These are phyloP conservation scores for Sapria himalayana DNA, from an alignment of 345 rosid genomes.

Conservation along the genomic window DNA sequence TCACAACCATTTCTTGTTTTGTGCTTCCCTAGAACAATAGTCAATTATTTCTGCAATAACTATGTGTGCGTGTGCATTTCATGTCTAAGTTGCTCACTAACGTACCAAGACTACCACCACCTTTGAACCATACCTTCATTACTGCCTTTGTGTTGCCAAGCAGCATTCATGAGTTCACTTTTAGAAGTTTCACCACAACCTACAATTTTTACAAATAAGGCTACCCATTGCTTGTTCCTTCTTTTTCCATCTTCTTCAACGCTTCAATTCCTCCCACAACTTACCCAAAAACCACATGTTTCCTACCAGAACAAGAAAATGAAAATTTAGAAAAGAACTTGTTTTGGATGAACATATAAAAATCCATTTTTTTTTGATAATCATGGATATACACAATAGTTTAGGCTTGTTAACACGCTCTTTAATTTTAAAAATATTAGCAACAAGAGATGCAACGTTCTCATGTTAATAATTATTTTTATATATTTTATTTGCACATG, in stretches of 20 bases:
- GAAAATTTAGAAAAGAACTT: conserved; percentile 5
- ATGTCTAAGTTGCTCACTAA: neutral
- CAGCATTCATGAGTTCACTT: conserved; percentile 24
- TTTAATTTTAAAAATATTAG: no score
- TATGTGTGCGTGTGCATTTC: neutral
- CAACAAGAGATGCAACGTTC: no score
- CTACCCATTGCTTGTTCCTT: conserved; percentile 48
- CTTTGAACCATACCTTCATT: neutral
- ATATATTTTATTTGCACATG: no score
- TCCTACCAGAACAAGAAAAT: conserved; percentile 26
- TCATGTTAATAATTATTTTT: no score
- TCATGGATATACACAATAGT: neutral
- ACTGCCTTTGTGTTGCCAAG: conserved; percentile 38
- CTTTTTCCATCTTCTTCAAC: conserved; percentile 57
- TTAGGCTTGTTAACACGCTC: no score
- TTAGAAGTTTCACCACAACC: conserved; percentile 53
- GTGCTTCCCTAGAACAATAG: conserved; percentile 31
- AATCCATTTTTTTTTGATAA: no score
- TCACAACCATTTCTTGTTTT: conserved; percentile 30
- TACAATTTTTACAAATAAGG: conserved; percentile 45
- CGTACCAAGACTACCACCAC: neutral
- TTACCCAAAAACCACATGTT: conserved; percentile 94
- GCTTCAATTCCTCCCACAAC: conserved; percentile 62
- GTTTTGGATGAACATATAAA: no score
- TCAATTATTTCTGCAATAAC: neutral